Evolutionary conservation across 805 yeast species (phyloP).

Genomic region (Candida fluviatilis): DNA sequence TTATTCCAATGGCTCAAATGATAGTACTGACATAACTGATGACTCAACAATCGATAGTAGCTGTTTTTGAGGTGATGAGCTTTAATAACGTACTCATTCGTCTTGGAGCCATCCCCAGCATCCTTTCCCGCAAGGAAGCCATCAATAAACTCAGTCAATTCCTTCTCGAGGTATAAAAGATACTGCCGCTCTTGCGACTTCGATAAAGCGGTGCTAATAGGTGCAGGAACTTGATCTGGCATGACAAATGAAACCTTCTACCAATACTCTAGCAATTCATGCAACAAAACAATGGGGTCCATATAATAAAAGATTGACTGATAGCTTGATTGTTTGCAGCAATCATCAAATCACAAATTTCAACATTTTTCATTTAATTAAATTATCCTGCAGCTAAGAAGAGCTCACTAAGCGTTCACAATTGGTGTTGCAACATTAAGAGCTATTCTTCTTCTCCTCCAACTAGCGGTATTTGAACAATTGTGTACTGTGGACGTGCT

Average conservation of each 20-base stretch:
- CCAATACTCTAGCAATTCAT: background rate
- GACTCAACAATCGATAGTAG: constrained; percentile 62
- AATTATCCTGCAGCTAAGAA: background rate
- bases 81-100: constrained; percentile 12
- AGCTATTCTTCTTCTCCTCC: background rate
- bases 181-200: constrained; percentile 20
- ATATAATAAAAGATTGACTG: background rate
- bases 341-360: background rate
- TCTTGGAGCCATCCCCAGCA: too few relatives aligned
- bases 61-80: constrained; percentile 52
- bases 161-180: constrained; percentile 18
- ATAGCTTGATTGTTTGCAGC: background rate
- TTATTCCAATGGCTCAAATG: constrained; percentile 47
- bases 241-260: constrained; percentile 1
- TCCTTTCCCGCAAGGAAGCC: background rate
- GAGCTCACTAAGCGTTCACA: background rate
- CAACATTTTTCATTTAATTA: background rate
- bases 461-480: background rate
- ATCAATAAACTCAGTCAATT: constrained; percentile 16
- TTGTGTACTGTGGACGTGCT: background rate
- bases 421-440: background rate
- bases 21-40: constrained; percentile 68
- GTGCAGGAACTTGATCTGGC: constrained; percentile 14
- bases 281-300: background rate
- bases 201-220: constrained; percentile 14